A percentile compares a stretch with the other conserved stretches of the same genome.
phyloP scores from a whole-genome alignment of 371 early-diverging fungal species.

The Mucor irregularis region DNA sequence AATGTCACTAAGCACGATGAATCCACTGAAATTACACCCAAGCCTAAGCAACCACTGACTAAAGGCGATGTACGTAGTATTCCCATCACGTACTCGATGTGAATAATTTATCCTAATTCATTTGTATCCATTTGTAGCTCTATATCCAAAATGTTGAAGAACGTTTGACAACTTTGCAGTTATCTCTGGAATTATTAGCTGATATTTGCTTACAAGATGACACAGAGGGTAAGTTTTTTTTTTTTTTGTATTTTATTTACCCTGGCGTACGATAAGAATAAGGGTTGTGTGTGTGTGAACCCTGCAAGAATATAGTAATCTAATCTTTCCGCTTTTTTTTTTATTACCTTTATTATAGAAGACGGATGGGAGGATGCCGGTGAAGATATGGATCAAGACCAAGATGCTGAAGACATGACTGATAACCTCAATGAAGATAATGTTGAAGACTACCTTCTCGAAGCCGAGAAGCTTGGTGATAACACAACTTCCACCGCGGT shows the following conservation, averaged over 20 bases:
- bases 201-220: slow-evolving; percentile 75
- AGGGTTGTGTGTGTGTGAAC: not conserved
- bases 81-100: too few species aligned
- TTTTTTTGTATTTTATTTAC: too few species aligned
- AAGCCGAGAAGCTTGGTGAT: slow-evolving; percentile 23
- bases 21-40: slow-evolving; percentile 41
- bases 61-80: slow-evolving; percentile 47
- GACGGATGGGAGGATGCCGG: slow-evolving; percentile 62
- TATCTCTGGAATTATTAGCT: slow-evolving; percentile 79
- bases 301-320: too few species aligned
- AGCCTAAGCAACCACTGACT: slow-evolving; percentile 50
- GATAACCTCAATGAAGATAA: slow-evolving; percentile 48
- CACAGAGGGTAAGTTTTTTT: slow-evolving; percentile 32
- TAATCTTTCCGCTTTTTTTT: not conserved
- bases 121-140: slow-evolving; percentile 13
- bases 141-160: slow-evolving; percentile 50
- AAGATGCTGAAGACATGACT: slow-evolving; percentile 42
- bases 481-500: slow-evolving; percentile 19
- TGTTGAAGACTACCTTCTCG: slow-evolving; percentile 46
- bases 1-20: slow-evolving; percentile 40
- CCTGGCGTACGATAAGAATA: too few species aligned
- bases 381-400: slow-evolving; percentile 51
- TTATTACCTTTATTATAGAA: slow-evolving; percentile 15
- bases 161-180: slow-evolving; percentile 66
- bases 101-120: too few species aligned